Evolutionary conservation across 1,284 basidiomycete species (phyloP), one percentile per base, ranked within the genome.

Genomic region (Microbotryomycetes sp.): DNA sequence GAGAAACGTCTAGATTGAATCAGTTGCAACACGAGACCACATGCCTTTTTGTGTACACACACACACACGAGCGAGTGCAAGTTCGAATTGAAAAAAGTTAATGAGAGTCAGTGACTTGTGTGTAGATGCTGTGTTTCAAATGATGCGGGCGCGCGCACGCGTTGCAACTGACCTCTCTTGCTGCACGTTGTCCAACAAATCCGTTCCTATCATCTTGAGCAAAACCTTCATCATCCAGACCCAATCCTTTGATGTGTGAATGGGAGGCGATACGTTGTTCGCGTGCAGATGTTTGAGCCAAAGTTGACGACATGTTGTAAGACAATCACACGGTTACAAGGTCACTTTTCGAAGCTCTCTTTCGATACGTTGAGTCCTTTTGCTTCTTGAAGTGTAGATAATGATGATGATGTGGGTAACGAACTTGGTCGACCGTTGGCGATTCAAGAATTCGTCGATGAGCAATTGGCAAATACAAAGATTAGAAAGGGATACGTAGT

Each of bases 181-280:
- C 94, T 70, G 84, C 85, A 25, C 80, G 82, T 74, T 98, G 93
- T 0, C 94, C 93, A 55, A 97, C 83, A 75, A 97, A 97, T 0
- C 96, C 94, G 62, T 88, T 87, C 9, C 82, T 80, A 66, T 88
- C 86, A 15, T 80, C 76, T 45, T 81, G 79, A 0, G 92, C 93
- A 58, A 81, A 81, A 1, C 94, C 94, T 68, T 97, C 91, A 56
- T 88, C 78, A 45, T 84, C 87, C 56, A 98, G 80, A 6, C 96
- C 94, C 23, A 98, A 86, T 12, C 93, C 94, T 79, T 94, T 96
- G 77, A 94, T 94, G 75, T 94, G 92, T 0, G 90, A 93, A 74
- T 94, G 92, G 3, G 89, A 86, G 1, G 91, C 89, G 56, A 94
- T 89, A 47, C 90, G 83, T 14, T 32, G 49, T 25, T 36, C 57